These are phyloP conservation scores for Coffea canephora DNA, from an alignment of 257 asterid species.

Conservation along the genomic window DNA sequence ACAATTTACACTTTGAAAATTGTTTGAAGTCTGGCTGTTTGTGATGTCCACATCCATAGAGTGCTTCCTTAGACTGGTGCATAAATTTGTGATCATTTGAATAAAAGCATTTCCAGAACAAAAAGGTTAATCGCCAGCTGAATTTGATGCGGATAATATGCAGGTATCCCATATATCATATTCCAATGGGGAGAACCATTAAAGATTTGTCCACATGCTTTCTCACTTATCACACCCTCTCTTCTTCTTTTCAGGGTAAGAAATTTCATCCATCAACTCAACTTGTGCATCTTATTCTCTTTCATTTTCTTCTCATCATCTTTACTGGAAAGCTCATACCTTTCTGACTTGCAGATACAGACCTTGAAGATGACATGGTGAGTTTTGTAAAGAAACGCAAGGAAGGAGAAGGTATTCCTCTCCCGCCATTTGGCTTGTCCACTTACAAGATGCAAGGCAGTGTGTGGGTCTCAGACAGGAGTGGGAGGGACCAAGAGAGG, in stretches of 20 bases:
- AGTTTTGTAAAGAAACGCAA: slow-evolving; percentile 23
- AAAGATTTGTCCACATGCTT: slow-evolving; percentile 50
- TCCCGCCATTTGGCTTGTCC: slow-evolving; percentile 51
- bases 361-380: slow-evolving; percentile 30
- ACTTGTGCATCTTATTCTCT: slow-evolving; percentile 1
- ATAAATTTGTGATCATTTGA: not conserved
- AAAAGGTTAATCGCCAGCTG: slow-evolving; percentile 6
- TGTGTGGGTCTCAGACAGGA: slow-evolving; percentile 41
- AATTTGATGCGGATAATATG: slow-evolving; percentile 19
- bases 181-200: slow-evolving; percentile 50
- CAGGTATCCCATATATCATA: slow-evolving; percentile 60
- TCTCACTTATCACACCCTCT: slow-evolving; percentile 56
- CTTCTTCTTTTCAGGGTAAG: slow-evolving; percentile 55
- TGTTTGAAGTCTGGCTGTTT: not conserved
- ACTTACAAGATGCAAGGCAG: slow-evolving; percentile 54
- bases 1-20: not conserved
- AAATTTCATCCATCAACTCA: not conserved
- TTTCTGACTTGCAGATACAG: slow-evolving; percentile 31
- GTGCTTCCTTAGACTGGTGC: no score
- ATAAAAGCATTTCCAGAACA: not conserved
- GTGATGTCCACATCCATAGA: not conserved
- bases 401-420: slow-evolving; percentile 41
- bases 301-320: slow-evolving; percentile 2
- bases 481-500: slow-evolving; percentile 49
- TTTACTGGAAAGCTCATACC: not conserved